Evolutionary conservation across 179 eudicot genomes (phyloP).

Genomic region (Corrigiola litoralis): DNA sequence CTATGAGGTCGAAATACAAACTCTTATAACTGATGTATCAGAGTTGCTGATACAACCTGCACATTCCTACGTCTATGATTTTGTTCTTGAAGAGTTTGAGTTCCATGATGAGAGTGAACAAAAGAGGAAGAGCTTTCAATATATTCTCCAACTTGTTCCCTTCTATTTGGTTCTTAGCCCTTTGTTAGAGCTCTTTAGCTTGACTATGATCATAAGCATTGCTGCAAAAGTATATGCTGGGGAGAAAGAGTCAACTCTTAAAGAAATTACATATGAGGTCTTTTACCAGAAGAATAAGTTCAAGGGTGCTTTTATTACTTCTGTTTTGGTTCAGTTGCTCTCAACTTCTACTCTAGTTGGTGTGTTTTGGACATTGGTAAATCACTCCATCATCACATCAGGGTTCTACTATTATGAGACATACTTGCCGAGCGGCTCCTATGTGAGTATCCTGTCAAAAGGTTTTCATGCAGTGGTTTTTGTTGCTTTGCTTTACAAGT

Average conservation of each 20-base stretch:
- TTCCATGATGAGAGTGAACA: not conserved
- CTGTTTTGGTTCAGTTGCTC: constrained; percentile 13
- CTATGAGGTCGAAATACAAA: constrained; percentile 15
- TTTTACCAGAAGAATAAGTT: not conserved
- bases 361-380: constrained; percentile 12
- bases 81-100: not conserved
- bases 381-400: not conserved
- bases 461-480: constrained; percentile 10
- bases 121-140: not conserved
- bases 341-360: constrained; percentile 5
- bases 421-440: not conserved
- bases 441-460: not conserved
- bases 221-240: constrained; percentile 1
- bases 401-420: not conserved
- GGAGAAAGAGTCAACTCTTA: constrained; percentile 1
- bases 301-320: constrained; percentile 3
- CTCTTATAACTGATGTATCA: not conserved
- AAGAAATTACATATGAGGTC: too few species aligned
- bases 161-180: constrained; percentile 21
- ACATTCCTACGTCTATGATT: not conserved
- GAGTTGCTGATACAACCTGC: not conserved
- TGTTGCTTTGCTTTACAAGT: constrained; percentile 19
- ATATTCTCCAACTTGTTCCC: not conserved
- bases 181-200: constrained; percentile 9
- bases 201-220: not conserved